Conservation (phyloP, 2,329 filamentous ascomycete species). For the Talaromyces sp. region DNA sequence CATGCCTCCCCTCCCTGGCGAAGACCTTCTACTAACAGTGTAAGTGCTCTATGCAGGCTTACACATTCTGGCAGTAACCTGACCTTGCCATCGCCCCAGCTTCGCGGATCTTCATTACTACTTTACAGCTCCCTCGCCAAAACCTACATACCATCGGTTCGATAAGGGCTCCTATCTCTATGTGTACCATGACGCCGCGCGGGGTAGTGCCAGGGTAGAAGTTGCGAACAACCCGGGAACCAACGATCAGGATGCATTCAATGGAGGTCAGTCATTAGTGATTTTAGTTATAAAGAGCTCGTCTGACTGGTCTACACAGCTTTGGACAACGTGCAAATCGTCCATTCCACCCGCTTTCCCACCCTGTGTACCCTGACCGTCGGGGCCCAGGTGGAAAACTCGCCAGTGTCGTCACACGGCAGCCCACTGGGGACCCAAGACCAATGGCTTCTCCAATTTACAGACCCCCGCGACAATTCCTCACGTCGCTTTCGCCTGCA, state of each 20-base stretch:
- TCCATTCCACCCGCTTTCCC: slow-evolving; percentile 57
- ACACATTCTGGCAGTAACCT: background rate
- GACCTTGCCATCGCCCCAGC: slow-evolving; percentile 32
- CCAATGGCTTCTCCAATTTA: slow-evolving; percentile 56
- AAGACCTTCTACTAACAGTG: slow-evolving; percentile 45
- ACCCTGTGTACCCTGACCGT: slow-evolving; percentile 56
- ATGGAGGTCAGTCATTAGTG: slow-evolving; percentile 45
- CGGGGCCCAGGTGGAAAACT: slow-evolving; percentile 35
- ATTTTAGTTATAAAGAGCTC: background rate
- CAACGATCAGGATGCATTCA: slow-evolving; percentile 61
- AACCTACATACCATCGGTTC: slow-evolving; percentile 58
- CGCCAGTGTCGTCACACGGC: slow-evolving; percentile 18
- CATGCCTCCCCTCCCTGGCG: slow-evolving; percentile 45
- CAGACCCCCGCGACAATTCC: slow-evolving; percentile 49
- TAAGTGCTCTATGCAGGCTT: slow-evolving; percentile 25
- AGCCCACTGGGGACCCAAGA: slow-evolving; percentile 26
- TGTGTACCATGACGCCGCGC: slow-evolving; percentile 54
- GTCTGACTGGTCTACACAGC: slow-evolving; percentile 26
- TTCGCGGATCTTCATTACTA: slow-evolving; percentile 63
- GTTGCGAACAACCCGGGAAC: slow-evolving; percentile 62
- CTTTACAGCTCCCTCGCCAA: slow-evolving; percentile 53
- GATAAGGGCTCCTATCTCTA: slow-evolving; percentile 63
- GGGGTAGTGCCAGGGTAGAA: slow-evolving; percentile 54
- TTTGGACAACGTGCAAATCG: slow-evolving; percentile 49
- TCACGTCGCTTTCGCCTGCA: slow-evolving; percentile 52